Base-by-base conservation (phyloP, 148 eudicot species). In the Spergularia marina region DNA sequence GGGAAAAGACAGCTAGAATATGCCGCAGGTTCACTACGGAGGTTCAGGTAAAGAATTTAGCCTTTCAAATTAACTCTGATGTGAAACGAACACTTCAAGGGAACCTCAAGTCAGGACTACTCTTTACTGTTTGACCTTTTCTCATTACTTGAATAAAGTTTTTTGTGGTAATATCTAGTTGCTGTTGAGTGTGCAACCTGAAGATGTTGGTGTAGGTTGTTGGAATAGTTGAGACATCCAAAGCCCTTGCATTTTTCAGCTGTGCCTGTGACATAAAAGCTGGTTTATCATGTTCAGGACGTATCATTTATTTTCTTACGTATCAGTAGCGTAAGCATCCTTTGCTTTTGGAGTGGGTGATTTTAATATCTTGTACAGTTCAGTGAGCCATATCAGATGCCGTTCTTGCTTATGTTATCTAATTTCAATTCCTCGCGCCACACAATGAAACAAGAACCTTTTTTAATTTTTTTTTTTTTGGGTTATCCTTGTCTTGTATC, bases 1-100 rank as follows among this genome's bases (percentile, higher is more conserved):
- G 83, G 83, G 40, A 81, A 81, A 70, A 81, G 80, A 39, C 83
- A 81, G 80, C 80, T 81, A 36, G 83, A 81, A 61, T 81, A 77
- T 77, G 83, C 83, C 23, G 83, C 83, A 12, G 83, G 83, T 59
- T 81, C 83, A 25, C 52, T 81, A 55, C 77, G 83, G 60, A 81
- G 77, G 73, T 81, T 81, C 80, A 77, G 83, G 83, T 81, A 41
- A 58, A 18, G 7, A 58, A 4, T 53, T 17, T 39, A 4, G 18
- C 17, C 10, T 53, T 75, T 62, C 36, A 21, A 9, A 7, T 44
- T 23, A 20, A 71, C 7, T 53, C 60, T 21, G 55, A 54, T 53
- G 13, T 20, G 21, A 34, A 39, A 54, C 18, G 52, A 54, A 63
- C 51, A 51, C 49, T 44, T 44, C 10, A 41, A 18, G 41, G 54